Conservation (phyloP, 805 yeast genomes). For the Groenewaldozyma salmanticensis region DNA sequence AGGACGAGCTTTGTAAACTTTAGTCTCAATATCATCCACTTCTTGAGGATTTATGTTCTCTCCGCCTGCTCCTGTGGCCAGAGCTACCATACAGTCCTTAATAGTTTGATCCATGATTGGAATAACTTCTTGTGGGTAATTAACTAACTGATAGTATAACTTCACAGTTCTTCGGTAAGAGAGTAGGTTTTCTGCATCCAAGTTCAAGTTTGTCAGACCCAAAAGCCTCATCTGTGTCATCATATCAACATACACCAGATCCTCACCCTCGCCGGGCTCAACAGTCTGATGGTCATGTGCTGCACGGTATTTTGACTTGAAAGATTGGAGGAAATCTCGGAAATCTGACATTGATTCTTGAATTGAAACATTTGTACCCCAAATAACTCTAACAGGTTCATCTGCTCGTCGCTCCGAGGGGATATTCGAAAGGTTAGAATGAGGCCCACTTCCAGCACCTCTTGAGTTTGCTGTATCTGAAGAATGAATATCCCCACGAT, state of each 20-base stretch:
- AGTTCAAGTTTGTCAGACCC: slow-evolving; percentile 72
- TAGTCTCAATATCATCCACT: slow-evolving; percentile 66
- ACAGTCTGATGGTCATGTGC: slow-evolving; percentile 22
- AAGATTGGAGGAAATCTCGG: slow-evolving; percentile 73
- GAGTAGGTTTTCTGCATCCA: slow-evolving; percentile 73
- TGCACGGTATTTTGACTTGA: slow-evolving; percentile 62
- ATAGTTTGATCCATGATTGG: slow-evolving; percentile 97
- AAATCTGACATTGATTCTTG: slow-evolving; percentile 76
- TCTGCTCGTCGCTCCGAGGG: slow-evolving; percentile 35
- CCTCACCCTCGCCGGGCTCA: slow-evolving; percentile 52
- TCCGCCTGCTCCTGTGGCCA: slow-evolving; percentile 8
- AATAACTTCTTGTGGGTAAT: slow-evolving; percentile 93
- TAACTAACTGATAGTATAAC: slow-evolving; percentile 73
- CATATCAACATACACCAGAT: slow-evolving; percentile 61
- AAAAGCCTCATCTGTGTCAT: slow-evolving; percentile 64
- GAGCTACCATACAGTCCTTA: slow-evolving; percentile 69
- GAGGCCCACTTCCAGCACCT: slow-evolving; percentile 11
- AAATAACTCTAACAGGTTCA: slow-evolving; percentile 83
- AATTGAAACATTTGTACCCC: slow-evolving; percentile 97
- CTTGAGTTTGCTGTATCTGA: slow-evolving; percentile 46
- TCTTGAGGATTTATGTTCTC: slow-evolving; percentile 22
- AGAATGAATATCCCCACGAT: slow-evolving; percentile 72
- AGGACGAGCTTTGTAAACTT: slow-evolving; percentile 81
- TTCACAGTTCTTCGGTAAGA: slow-evolving; percentile 69
- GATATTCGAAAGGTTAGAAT: too few species aligned